Evolutionary conservation across 2,329 filamentous ascomycete genomes (phyloP).

Genomic region (Fusarium udum): DNA sequence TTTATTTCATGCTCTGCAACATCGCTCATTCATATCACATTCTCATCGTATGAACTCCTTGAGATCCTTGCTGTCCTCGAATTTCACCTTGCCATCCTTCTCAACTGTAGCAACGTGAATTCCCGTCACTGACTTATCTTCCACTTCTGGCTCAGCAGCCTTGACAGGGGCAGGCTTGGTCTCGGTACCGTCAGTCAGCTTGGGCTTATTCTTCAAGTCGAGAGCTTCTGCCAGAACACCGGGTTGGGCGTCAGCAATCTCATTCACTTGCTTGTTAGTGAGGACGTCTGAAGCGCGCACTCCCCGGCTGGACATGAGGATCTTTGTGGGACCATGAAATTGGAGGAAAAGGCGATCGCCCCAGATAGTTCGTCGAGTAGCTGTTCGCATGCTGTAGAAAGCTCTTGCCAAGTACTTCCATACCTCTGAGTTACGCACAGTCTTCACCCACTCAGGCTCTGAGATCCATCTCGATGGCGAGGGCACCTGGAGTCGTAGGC

Average conservation of each 20-base stretch:
- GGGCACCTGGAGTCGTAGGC: slow-evolving; percentile 82
- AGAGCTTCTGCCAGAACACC: slow-evolving; percentile 73
- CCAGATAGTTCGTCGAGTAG: slow-evolving; percentile 85
- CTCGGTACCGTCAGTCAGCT: slow-evolving; percentile 27
- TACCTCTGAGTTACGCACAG: slow-evolving; percentile 74
- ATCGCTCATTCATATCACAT: slow-evolving; percentile 2
- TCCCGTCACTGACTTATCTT: slow-evolving; percentile 52
- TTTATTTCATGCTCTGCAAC: slow-evolving; percentile 7
- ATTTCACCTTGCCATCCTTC: slow-evolving; percentile 72
- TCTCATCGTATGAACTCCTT: slow-evolving; percentile 62
- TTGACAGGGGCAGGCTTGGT: slow-evolving; percentile 39
- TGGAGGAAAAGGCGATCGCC: slow-evolving; percentile 92
- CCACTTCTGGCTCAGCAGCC: slow-evolving; percentile 39
- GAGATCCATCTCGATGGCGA: slow-evolving; percentile 71
- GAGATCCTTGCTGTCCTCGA: slow-evolving; percentile 68
- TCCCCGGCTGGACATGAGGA: slow-evolving; percentile 89
- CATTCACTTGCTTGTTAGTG: slow-evolving; percentile 82
- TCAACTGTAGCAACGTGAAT: slow-evolving; percentile 66
- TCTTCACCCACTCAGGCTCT: slow-evolving; percentile 76
- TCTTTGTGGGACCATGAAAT: slow-evolving; percentile 85
- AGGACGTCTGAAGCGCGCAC: slow-evolving; percentile 81
- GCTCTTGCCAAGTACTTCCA: slow-evolving; percentile 76
- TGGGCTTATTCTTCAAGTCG: slow-evolving; percentile 54
- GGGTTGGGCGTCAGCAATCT: slow-evolving; percentile 84
- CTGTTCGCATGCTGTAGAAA: slow-evolving; percentile 77